Evolutionary conservation across 768 basidiomycete genomes (phyloP), one percentile per base, ranked within the genome.

Genomic region (Dioszegia crocea): DNA sequence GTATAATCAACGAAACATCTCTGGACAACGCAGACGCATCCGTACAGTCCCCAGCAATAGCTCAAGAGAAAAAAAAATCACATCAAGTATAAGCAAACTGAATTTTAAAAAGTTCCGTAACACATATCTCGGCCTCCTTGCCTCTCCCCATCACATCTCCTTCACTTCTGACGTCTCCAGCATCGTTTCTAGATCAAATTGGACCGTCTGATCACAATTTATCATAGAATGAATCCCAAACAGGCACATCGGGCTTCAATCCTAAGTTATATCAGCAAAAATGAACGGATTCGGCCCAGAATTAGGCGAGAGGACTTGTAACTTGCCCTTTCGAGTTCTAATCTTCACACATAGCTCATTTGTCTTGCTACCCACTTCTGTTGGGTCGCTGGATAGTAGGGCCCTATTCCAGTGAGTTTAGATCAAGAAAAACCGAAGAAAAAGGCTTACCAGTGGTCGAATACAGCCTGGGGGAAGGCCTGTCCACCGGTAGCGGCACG

Each of bases 401-500:
- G 63, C 58, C 68, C 66, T 24, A 33, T 21, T 5, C 3, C 17
- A n/a, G 12, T 27, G 19, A 17, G 40, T 61, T 53, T 53, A 39
- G 9, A 30, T 10, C 10, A 1, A 16, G 14, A 53, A 38, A 39
- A 10, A 21, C 10, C 51, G 1, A 6, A 45, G 19, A 45, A 19
- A 12, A 16, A 23, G 17, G 36, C 36, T 38, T 38, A 38, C 36
- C 57, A 59, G 40, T 60, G 59, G 24, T 60, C 52, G 44, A 60
- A 60, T 16, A 53, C 92, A 73, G 81, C 77, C 80, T 97, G 96
- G 49, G 96, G 93, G 91, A 97, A 98, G 65, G 96, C 96, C 82
- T 99, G 94, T 51, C 96, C 96, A 75, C 84, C 85, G 40, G 96
- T 98, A 49, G 88, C 86, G 76, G 85, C 84, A 66, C 94, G 88